Conservation (phyloP, 2,329 filamentous ascomycete species). For the Aspergillus pseudoglaucus region DNA sequence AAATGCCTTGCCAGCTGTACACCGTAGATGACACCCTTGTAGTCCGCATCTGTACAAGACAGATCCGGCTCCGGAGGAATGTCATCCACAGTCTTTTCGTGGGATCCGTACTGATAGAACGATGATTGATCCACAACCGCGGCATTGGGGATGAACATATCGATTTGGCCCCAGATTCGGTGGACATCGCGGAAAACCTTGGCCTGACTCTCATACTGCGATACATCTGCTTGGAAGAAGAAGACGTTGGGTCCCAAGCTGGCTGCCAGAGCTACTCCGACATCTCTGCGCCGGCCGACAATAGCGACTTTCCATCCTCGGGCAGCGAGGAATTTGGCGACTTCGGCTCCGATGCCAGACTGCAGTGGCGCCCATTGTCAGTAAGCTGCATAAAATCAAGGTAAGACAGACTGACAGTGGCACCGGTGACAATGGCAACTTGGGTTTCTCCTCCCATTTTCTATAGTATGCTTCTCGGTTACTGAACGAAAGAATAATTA, state of each 20-base stretch:
- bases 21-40: slow-evolving; percentile 48
- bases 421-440: slow-evolving; percentile 39
- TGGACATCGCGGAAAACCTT: slow-evolving; percentile 39
- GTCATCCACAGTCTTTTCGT: slow-evolving; percentile 20
- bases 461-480: not conserved
- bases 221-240: slow-evolving; percentile 44
- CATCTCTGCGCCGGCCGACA: slow-evolving; percentile 32
- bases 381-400: not conserved
- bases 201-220: slow-evolving; percentile 42
- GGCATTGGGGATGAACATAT: slow-evolving; percentile 46
- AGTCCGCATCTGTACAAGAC: slow-evolving; percentile 44
- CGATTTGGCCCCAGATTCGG: slow-evolving; percentile 41
- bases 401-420: slow-evolving; percentile 28
- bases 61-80: slow-evolving; percentile 43
- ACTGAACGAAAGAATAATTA: too few species aligned
- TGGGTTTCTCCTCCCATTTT: slow-evolving; percentile 11
- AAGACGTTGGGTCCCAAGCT: slow-evolving; percentile 25
- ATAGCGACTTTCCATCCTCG: slow-evolving; percentile 28
- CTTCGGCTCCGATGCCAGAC: slow-evolving; percentile 44
- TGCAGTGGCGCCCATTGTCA: slow-evolving; percentile 14
- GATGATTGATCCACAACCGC: slow-evolving; percentile 45
- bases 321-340: slow-evolving; percentile 32
- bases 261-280: slow-evolving; percentile 29
- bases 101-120: slow-evolving; percentile 37
- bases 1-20: slow-evolving; percentile 47